Evolutionary conservation across 345 rosid species (phyloP).

Genomic region (Heritiera littoralis): DNA sequence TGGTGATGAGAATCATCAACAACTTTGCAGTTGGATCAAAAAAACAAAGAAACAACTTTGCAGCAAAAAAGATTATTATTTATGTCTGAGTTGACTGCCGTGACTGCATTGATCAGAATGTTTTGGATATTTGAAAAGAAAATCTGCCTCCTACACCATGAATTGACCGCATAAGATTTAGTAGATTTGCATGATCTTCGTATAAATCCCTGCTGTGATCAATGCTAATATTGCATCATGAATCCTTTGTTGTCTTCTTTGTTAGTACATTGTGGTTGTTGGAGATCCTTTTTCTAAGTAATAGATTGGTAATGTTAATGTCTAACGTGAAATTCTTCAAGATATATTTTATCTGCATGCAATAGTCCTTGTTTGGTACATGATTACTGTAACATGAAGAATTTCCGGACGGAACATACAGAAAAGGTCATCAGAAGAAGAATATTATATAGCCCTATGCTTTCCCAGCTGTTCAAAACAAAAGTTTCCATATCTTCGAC

Average conservation of each 20-base stretch:
- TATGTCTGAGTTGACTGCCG: conserved; percentile 11
- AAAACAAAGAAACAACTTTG: not conserved
- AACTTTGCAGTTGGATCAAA: not conserved
- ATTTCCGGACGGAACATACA: too few relatives aligned
- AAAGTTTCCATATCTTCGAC: too few relatives aligned
- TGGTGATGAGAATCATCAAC: not conserved
- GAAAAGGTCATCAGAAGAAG: too few relatives aligned
- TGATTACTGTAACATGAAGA: too few relatives aligned
- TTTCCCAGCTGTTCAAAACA: too few relatives aligned
- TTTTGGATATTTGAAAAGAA: not conserved
- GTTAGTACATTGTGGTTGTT: conserved; percentile 5
- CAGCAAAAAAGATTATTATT: not conserved
- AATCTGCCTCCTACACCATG: not conserved
- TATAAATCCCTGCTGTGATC: not conserved
- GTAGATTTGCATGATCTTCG: conserved; percentile 13
- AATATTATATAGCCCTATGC: too few relatives aligned
- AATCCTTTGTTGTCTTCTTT: conserved; percentile 9
- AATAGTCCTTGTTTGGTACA: too few relatives aligned
- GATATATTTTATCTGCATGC: too few relatives aligned
- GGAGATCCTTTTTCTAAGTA: not conserved
- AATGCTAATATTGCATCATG: conserved; percentile 3
- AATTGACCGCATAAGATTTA: conserved; percentile 2
- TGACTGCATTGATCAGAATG: conserved; percentile 19
- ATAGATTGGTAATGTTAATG: not conserved
- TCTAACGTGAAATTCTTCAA: not conserved